These are phyloP conservation scores for Plasmodium gaboni DNA, from an alignment of 169 alveolate genomes.

Conservation along the genomic window DNA sequence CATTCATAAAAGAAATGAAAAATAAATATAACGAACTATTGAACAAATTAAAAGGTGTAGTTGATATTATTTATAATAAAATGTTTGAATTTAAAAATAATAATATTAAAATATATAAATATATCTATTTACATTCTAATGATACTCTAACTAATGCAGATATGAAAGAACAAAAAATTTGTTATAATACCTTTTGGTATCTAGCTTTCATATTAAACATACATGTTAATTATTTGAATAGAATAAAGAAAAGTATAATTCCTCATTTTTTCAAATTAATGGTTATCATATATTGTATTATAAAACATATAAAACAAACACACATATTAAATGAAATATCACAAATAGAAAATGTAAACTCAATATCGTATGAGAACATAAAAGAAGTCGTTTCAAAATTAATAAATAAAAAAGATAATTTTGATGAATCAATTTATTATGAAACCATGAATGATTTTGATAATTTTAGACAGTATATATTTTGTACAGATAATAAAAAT, in stretches of 20 bases:
- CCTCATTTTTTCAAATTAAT: constrained; percentile 48
- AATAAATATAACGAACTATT: constrained; percentile 35
- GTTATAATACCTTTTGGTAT: constrained; percentile 63
- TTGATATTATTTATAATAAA: constrained; percentile 35
- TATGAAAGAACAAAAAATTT: constrained; percentile 28
- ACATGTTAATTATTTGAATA: constrained; percentile 37
- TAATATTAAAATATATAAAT: constrained; percentile 49
- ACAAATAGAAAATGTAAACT: background rate
- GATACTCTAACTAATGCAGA: background rate
- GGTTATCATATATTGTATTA: constrained; percentile 53
- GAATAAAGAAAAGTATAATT: constrained; percentile 46
- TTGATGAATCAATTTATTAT: background rate
- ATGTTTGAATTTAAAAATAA: constrained; percentile 39
- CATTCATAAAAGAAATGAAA: constrained; percentile 46
- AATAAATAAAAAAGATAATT: background rate
- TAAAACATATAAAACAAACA: constrained; percentile 19
- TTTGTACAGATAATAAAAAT: constrained; percentile 11
- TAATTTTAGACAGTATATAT: constrained; percentile 27
- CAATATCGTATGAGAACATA: constrained; percentile 46
- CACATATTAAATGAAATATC: constrained; percentile 29
- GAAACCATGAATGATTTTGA: constrained; percentile 10
- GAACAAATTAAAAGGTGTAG: constrained; percentile 34
- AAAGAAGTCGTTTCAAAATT: constrained; percentile 28
- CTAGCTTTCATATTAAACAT: constrained; percentile 51
- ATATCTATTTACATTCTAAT: constrained; percentile 19